These are phyloP conservation scores for Rhizophora apiculata DNA, from an alignment of 345 rosid genomes.

Conservation along the genomic window DNA sequence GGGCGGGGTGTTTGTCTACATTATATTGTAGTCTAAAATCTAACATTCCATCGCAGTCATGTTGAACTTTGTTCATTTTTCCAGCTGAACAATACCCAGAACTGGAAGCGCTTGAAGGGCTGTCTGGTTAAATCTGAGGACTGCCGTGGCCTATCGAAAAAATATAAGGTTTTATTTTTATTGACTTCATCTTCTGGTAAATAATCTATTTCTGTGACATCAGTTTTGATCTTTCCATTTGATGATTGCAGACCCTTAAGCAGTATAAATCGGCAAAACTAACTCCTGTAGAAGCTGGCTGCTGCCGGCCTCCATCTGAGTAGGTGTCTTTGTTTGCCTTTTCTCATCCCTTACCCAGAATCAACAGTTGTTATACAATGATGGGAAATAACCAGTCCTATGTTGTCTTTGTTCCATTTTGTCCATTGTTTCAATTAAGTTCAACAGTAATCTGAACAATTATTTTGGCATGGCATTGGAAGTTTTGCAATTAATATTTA, in stretches of 20 bases:
- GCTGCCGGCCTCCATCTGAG: constrained; percentile 94
- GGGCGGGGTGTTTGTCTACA: background rate
- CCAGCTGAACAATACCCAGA: constrained; percentile 66
- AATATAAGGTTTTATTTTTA: constrained; percentile 52
- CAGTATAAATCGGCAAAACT: constrained; percentile 66
- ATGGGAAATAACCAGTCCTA: background rate
- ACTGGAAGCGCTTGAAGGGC: constrained; percentile 76
- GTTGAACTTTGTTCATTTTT: constrained; percentile 11
- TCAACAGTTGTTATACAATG: background rate
- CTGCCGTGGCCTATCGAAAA: constrained; percentile 60
- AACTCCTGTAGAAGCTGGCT: constrained; percentile 87
- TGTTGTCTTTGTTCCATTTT: background rate
- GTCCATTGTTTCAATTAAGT: no score
- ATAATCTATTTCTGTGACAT: constrained; percentile 13
- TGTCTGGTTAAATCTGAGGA: constrained; percentile 89
- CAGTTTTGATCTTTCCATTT: constrained; percentile 15
- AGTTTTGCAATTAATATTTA: no score
- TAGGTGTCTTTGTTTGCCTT: constrained; percentile 26
- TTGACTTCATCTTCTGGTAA: background rate
- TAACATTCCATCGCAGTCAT: background rate
- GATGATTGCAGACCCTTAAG: constrained; percentile 52
- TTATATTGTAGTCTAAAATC: background rate
- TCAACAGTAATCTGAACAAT: background rate
- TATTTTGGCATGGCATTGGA: background rate
- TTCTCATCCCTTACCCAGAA: background rate